Percentiles rank a stretch among this genome's conserved stretches.
phyloP scores from a whole-genome alignment of 1,139 yeast genomes.

The Suzukiozyma palmioleophila region DNA sequence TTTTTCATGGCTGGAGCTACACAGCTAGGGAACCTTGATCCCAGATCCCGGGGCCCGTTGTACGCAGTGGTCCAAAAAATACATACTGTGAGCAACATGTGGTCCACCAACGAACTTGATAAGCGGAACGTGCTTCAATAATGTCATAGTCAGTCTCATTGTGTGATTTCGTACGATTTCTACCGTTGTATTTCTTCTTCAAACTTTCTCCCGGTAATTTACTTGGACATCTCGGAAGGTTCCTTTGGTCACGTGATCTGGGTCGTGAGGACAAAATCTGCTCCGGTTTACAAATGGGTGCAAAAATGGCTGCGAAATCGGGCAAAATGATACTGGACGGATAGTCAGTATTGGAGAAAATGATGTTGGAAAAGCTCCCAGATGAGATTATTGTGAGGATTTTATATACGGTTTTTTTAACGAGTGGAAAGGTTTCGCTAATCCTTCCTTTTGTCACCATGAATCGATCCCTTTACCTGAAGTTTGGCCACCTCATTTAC shows the following conservation, averaged over 20 bases:
- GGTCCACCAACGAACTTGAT: constrained; percentile 63
- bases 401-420: constrained; percentile 6
- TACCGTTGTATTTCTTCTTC: background rate
- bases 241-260: background rate
- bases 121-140: constrained; percentile 47
- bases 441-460: background rate
- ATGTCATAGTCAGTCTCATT: constrained; percentile 29
- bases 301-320: constrained; percentile 1
- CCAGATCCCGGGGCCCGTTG: background rate
- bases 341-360: background rate
- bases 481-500: background rate
- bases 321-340: too few relatives aligned
- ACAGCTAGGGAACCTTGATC: too few relatives aligned
- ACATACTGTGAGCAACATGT: constrained; percentile 48
- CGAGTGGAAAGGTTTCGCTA: background rate
- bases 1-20: too few relatives aligned
- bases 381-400: constrained; percentile 13
- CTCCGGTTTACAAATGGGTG: background rate
- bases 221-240: background rate
- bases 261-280: too few relatives aligned
- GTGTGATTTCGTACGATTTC: constrained; percentile 3
- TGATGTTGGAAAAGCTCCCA: constrained; percentile 12
- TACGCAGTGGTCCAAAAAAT: background rate
- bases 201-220: background rate
- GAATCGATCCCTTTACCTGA: background rate